These are phyloP conservation scores for Fragaria ananassa DNA, from an alignment of 306 rosid species.

Conservation along the genomic window DNA sequence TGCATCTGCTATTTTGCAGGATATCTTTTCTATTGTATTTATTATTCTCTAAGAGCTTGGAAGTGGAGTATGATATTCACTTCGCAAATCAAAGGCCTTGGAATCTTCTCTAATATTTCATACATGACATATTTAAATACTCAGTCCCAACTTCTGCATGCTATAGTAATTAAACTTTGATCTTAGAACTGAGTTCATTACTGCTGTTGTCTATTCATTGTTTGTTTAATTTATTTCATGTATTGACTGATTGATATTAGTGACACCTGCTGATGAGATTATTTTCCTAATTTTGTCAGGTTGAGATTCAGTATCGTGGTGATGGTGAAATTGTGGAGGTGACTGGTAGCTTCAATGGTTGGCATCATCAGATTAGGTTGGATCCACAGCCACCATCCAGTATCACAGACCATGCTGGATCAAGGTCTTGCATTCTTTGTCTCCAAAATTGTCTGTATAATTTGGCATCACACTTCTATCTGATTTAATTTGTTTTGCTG, in stretches of 20 bases:
- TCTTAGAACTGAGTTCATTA: neutral
- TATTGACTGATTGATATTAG: neutral
- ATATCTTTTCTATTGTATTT: neutral
- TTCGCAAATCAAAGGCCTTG: neutral
- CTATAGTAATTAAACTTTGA: neutral
- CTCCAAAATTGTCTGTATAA: neutral
- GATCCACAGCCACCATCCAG: conserved; percentile 55
- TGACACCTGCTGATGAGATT: conserved; percentile 8
- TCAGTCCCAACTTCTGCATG: neutral
- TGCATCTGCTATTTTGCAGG: conserved; percentile 25
- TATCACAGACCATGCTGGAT: conserved; percentile 36
- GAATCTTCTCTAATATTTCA: neutral
- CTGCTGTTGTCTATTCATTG: neutral
- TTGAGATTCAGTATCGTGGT: conserved; percentile 56
- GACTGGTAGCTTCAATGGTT: conserved; percentile 93
- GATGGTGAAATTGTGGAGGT: conserved; percentile 83
- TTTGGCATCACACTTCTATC: neutral
- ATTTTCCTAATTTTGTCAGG: conserved; percentile 47
- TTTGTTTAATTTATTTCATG: neutral
- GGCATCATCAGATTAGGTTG: conserved; percentile 78
- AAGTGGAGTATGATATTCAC: conserved; percentile 16
- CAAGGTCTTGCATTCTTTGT: conserved; percentile 46
- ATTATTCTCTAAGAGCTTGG: conserved; percentile 19
- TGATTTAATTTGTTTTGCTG: neutral
- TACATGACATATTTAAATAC: neutral